Evolutionary conservation across 495 filamentous ascomycete species (phyloP).

Genomic region (Penicillium cosmopolitanum): DNA sequence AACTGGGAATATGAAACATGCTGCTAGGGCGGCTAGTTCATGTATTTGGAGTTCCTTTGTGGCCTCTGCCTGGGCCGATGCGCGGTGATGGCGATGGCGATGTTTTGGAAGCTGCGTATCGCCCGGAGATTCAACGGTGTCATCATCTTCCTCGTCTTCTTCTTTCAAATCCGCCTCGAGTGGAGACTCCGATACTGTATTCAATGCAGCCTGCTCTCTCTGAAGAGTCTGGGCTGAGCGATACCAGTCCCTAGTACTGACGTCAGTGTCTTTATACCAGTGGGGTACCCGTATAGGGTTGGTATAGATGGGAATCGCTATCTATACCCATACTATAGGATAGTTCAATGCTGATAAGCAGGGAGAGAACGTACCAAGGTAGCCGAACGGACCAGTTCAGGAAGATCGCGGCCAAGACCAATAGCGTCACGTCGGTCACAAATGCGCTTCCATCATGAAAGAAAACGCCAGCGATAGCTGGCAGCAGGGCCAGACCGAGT

Average conservation of each 20-base stretch:
- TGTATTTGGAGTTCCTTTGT: conserved; percentile 70
- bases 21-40: conserved; percentile 71
- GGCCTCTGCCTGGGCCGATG: conserved; percentile 37
- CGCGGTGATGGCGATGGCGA: conserved; percentile 3
- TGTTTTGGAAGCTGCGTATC: conserved; percentile 1
- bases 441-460: conserved; percentile 82
- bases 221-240: conserved; percentile 71
- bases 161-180: conserved; percentile 44
- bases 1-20: conserved; percentile 80
- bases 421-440: conserved; percentile 80
- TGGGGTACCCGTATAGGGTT: not conserved
- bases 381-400: conserved; percentile 91
- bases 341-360: not conserved
- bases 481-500: conserved; percentile 79
- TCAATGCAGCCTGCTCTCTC: conserved; percentile 48
- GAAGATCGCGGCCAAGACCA: conserved; percentile 79
- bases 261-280: conserved; percentile 3
- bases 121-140: conserved; percentile 8
- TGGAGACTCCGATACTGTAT: conserved; percentile 45
- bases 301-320: not conserved
- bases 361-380: conserved; percentile 70
- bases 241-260: conserved; percentile 78
- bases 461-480: conserved; percentile 80
- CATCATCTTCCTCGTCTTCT: conserved; percentile 21
- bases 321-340: too few relatives aligned